A percentile compares a stretch with the other conserved stretches of the same genome.
phyloP scores from a whole-genome alignment of 2,329 filamentous ascomycete genomes.

The Hirsutella rhossiliensis region DNA sequence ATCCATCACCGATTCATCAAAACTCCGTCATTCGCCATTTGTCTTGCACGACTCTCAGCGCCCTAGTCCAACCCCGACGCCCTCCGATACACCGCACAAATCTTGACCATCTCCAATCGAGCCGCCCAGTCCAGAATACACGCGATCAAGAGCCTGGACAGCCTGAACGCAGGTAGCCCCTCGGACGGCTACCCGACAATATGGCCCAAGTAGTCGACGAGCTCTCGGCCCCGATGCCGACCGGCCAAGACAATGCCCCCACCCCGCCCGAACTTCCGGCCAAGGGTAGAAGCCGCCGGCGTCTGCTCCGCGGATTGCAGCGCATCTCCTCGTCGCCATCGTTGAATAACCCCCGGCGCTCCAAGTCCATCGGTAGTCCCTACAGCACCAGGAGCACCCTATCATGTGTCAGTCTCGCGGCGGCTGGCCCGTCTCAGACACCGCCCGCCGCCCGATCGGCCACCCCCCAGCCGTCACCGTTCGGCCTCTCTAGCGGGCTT shows the following conservation, averaged over 20 bases:
- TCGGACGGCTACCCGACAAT: background rate
- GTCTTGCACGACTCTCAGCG: too few species aligned
- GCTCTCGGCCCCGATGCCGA: conserved; percentile 10
- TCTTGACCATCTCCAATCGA: too few species aligned
- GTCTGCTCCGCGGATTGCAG: conserved; percentile 61
- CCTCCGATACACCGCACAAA: too few species aligned
- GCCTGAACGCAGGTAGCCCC: background rate
- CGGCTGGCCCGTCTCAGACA: conserved; percentile 17
- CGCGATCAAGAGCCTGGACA: background rate
- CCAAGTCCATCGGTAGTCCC: conserved; percentile 55
- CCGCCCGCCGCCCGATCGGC: conserved; percentile 15
- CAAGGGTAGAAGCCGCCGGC: conserved; percentile 57
- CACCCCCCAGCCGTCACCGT: conserved; percentile 28
- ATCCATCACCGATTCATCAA: background rate
- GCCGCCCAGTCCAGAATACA: too few species aligned
- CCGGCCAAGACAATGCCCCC: conserved; percentile 4
- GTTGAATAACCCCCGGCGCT: conserved; percentile 49
- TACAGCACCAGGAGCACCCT: conserved; percentile 43
- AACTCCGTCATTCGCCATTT: too few species aligned
- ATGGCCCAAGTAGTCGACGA: background rate
- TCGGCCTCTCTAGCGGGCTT: conserved; percentile 21
- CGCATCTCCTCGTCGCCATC: conserved; percentile 74
- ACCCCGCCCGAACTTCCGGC: conserved; percentile 14
- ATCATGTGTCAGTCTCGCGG: conserved; percentile 42
- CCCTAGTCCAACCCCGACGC: too few species aligned